Base-by-base conservation (phyloP, 169 alveolate species). In the Plasmodium reichenowi region DNA sequence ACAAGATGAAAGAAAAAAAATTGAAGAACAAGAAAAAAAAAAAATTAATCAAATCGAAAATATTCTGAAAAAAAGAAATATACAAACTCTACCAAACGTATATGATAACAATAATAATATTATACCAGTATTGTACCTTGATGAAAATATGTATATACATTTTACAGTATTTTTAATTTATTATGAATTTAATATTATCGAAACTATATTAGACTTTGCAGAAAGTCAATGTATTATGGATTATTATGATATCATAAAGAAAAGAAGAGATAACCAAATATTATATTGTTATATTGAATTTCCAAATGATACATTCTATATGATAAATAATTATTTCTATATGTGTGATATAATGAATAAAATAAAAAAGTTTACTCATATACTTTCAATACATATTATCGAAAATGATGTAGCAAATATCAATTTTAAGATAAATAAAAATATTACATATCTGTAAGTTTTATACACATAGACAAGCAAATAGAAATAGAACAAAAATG, bases 261-360 rank as follows among this genome's bases (percentile, higher is more conserved):
- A 80, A 71, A 80, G 70, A 24, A 22, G 56, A 67, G 29, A 80
- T 13, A 68, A 29, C 38, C 32, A 67, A 38, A 8, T 70, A 8
- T 83, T 80, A 26, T 80, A 52, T 68, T 80, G 85, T n/a, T 80
- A 80, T 80, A 15, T 80, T 2, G 90, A 80, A 38, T 68, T 80
- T 24, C 85, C 78, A 10, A 20, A 80, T 68, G 90, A 80, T 64
- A 48, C 10, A 54, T 68, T 43, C 54, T 80, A 38, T 60, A 54
- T 80, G 58, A 64, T 80, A 12, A 45, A 29, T 4, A 67, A 60
- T 20, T 54, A 9, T 48, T 67, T 71, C 22, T 80, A 80, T 50
- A 80, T 80, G 2, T 67, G 90, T 80, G 90, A 80, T 24, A 48
- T 80, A 5, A 59, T 80, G 15, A 80, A 80, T 72, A 68, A 43